Conservation (phyloP, 768 basidiomycete genomes). For the Amanita exitialis region DNA sequence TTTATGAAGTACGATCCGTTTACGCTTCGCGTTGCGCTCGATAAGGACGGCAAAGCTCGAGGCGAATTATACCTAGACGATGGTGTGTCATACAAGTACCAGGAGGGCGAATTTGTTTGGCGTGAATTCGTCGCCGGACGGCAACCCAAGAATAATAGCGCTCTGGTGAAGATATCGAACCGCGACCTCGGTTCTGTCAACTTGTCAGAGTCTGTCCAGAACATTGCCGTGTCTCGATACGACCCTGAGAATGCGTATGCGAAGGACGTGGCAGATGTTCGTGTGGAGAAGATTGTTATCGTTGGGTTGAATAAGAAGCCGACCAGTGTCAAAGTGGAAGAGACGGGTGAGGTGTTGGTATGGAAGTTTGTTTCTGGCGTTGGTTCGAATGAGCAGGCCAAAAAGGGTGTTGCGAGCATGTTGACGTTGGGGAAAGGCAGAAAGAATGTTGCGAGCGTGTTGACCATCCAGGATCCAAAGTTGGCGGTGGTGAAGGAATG, state of each 20-base stretch:
- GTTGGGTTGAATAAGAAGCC: conserved; percentile 64
- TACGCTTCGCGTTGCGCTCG: conserved; percentile 81
- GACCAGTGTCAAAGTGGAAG: conserved; percentile 41
- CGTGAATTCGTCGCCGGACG: conserved; percentile 57
- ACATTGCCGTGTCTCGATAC: conserved; percentile 39
- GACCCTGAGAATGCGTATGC: conserved; percentile 59
- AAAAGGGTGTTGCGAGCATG: conserved; percentile 50
- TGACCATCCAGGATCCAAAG: conserved; percentile 71
- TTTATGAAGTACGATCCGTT: conserved; percentile 91
- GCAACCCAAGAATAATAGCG: conserved; percentile 18
- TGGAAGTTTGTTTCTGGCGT: conserved; percentile 64
- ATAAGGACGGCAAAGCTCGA: conserved; percentile 40
- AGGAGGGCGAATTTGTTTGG: conserved; percentile 77
- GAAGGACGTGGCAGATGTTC: conserved; percentile 50
- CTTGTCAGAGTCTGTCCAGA: conserved; percentile 39
- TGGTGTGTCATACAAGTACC: conserved; percentile 72
- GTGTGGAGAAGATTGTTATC: conserved; percentile 79
- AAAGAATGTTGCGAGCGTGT: conserved; percentile 47
- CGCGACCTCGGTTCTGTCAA: conserved; percentile 39
- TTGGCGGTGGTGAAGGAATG: conserved; percentile 52
- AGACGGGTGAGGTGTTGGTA: conserved; percentile 35
- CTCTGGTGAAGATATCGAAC: conserved; percentile 37
- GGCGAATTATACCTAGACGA: conserved; percentile 96
- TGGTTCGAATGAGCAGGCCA: conserved; percentile 26
- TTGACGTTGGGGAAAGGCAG: conserved; percentile 26